A percentile compares a stretch with the other conserved stretches of the same genome.
Evolutionary conservation across 2,329 filamentous ascomycete species (phyloP).

Genomic region (Aspergillus texensis): DNA sequence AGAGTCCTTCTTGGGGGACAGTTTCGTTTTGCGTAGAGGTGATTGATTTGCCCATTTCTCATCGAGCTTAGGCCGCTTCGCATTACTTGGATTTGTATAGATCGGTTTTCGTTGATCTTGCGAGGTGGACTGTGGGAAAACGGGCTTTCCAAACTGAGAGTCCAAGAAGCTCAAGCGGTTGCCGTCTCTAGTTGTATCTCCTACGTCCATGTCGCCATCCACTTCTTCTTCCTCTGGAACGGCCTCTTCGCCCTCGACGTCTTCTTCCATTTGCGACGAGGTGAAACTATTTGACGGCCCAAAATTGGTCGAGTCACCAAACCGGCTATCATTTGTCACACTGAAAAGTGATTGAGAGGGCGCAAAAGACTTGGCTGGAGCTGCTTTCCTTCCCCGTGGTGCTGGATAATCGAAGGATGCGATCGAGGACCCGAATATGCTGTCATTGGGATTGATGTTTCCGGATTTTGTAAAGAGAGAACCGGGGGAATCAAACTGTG

Average conservation of each 20-base stretch:
- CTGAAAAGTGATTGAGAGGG: conserved; percentile 32
- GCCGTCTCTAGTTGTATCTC: conserved; percentile 18
- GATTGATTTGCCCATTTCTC: conserved; percentile 41
- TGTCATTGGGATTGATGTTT: conserved; percentile 38
- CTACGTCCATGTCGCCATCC: conserved; percentile 34
- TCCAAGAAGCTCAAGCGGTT: conserved; percentile 35
- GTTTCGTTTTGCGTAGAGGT: conserved; percentile 35
- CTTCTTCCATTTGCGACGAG: conserved; percentile 31
- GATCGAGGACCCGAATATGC: conserved; percentile 42
- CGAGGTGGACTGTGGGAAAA: conserved; percentile 18
- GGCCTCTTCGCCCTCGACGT: conserved; percentile 37
- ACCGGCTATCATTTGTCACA: conserved; percentile 29
- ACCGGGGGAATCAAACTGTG: conserved; percentile 40
- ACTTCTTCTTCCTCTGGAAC: conserved; percentile 44
- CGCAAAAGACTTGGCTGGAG: conserved; percentile 26
- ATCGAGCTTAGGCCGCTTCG: conserved; percentile 46
- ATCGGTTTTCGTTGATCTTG: conserved; percentile 38
- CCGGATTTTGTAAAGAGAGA: conserved; percentile 41
- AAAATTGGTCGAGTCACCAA: conserved; percentile 30
- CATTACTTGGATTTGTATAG: conserved; percentile 46
- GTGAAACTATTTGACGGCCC: conserved; percentile 27
- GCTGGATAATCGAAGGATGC: conserved; percentile 36
- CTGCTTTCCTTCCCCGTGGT: conserved; percentile 31
- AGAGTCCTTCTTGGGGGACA: conserved; percentile 55
- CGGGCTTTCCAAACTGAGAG: conserved; percentile 32